Evolutionary conservation across 2,329 filamentous ascomycete genomes (phyloP).

Genomic region (Proliferodiscus dingleyae): DNA sequence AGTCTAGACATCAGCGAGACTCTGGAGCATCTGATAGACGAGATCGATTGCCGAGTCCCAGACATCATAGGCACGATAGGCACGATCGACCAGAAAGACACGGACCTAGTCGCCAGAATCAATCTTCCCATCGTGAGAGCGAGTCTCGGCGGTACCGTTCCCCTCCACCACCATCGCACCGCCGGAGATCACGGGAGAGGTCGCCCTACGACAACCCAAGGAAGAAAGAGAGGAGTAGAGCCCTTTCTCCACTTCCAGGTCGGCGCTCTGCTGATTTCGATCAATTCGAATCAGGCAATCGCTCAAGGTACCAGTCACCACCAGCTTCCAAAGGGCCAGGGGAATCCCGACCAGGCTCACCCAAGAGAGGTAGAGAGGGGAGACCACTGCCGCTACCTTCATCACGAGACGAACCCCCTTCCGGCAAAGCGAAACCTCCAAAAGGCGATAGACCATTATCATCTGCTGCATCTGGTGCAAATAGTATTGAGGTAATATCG

Average conservation of each 20-base stretch:
- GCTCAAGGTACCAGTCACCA: slow-evolving; percentile 27
- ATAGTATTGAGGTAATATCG: slow-evolving; percentile 33
- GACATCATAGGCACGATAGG: slow-evolving; percentile 7
- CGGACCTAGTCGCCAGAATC: slow-evolving; percentile 19
- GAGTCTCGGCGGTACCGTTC: slow-evolving; percentile 18
- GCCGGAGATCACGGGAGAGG: slow-evolving; percentile 18
- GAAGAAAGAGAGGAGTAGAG: slow-evolving; percentile 21
- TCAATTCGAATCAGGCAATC: slow-evolving; percentile 25
- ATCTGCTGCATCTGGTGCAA: slow-evolving; percentile 31
- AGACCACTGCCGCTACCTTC: slow-evolving; percentile 6
- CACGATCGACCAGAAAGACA: slow-evolving; percentile 11
- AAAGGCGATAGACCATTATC: slow-evolving; percentile 14
- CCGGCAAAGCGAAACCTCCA: slow-evolving; percentile 11
- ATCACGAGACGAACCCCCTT: slow-evolving; percentile 26
- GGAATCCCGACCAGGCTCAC: slow-evolving; percentile 20
- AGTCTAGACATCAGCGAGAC: slow-evolving; percentile 24
- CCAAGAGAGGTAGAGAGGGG: slow-evolving; percentile 19
- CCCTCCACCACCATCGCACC: slow-evolving; percentile 10
- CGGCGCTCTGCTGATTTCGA: slow-evolving; percentile 26
- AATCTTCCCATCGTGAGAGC: slow-evolving; percentile 14
- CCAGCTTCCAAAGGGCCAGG: slow-evolving; percentile 24
- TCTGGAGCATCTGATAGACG: slow-evolving; percentile 24
- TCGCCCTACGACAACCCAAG: slow-evolving; percentile 19
- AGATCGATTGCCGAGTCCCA: slow-evolving; percentile 27
- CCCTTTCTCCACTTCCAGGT: slow-evolving; percentile 16